Evolutionary conservation across 1,284 basidiomycete species (phyloP).

Genomic region (Rhodotorula sp.): DNA sequence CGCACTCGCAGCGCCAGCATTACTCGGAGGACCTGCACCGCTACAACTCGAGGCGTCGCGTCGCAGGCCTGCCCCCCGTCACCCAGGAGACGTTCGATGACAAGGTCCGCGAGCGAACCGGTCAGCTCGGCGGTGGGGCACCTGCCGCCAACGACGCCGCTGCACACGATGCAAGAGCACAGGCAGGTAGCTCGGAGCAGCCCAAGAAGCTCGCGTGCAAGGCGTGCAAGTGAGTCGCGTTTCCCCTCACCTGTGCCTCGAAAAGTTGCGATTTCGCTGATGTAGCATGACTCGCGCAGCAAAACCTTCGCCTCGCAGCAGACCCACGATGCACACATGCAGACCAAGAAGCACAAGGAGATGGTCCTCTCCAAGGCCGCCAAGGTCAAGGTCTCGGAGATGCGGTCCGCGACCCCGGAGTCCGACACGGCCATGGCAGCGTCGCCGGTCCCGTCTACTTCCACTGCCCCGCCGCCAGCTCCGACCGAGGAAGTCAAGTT

Average conservation of each 20-base stretch:
- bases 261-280: neutral
- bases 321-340: slow-evolving; percentile 81
- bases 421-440: slow-evolving; percentile 23
- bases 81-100: slow-evolving; percentile 76
- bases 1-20: slow-evolving; percentile 85
- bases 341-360: slow-evolving; percentile 88
- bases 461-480: slow-evolving; percentile 26
- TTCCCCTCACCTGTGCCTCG: neutral
- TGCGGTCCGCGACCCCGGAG: slow-evolving; percentile 7
- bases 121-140: slow-evolving; percentile 5
- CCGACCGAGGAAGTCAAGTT: slow-evolving; percentile 53
- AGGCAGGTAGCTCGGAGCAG: slow-evolving; percentile 8
- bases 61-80: slow-evolving; percentile 87
- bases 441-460: slow-evolving; percentile 32
- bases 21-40: slow-evolving; percentile 92
- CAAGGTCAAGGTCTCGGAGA: slow-evolving; percentile 36
- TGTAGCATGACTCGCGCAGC: slow-evolving; percentile 54
- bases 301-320: slow-evolving; percentile 89
- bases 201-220: slow-evolving; percentile 67
- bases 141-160: neutral
- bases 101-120: slow-evolving; percentile 60
- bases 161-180: neutral
- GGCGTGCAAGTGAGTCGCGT: slow-evolving; percentile 67
- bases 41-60: slow-evolving; percentile 97
- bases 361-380: slow-evolving; percentile 59